Base-by-base conservation (phyloP, 768 basidiomycete species). In the Russula vinacea region DNA sequence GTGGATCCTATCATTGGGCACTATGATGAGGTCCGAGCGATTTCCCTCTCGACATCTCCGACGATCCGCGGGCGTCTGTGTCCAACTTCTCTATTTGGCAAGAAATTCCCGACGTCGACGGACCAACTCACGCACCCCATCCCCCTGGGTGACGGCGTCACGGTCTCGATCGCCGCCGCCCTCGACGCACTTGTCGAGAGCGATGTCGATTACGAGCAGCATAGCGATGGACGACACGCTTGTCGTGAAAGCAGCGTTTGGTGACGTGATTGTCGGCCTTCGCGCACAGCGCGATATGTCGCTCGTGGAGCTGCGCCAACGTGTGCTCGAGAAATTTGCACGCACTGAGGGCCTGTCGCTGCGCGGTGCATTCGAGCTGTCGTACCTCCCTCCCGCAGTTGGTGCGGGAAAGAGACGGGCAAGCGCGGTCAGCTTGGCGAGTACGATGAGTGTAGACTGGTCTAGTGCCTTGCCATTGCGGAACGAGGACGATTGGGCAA, bases 321-420 rank as follows among this genome's bases (percentile, higher is more conserved):
- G 81, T 54, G 75, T 92, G 29, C 81, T 81, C 65, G 82, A 86
- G 60, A 90, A 89, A 69, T 86, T 91, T 70, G 78, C 81, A n/a
- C 77, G 79, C 26, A 82, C 85, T 69, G 86, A 85, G 72, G 80
- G 79, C 54, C 68, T 85, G 49, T 76, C 79, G 14, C 80, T 90
- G 26, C 78, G 79, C 0, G 75, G 79, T 8, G 74, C 78, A 1
- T 90, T 90, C 71, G 79, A 78, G 9, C 73, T 90, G 37, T 83
- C 81, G 22, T 80, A 84, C 67, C 70, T 82, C 53, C 77, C 83
- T 60, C 79, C 80, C 24, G 44, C 76, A 79, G 32, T 44, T 58
- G 29, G 66, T 58, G n/a, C 10, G 5, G 33, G 44, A 2, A 57
- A 17, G 35, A 51, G 54, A 24, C 67, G 56, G 45, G 65, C 35